These are phyloP conservation scores for Leptographium lundbergii DNA, from an alignment of 2,329 filamentous ascomycete genomes.

Conservation along the genomic window DNA sequence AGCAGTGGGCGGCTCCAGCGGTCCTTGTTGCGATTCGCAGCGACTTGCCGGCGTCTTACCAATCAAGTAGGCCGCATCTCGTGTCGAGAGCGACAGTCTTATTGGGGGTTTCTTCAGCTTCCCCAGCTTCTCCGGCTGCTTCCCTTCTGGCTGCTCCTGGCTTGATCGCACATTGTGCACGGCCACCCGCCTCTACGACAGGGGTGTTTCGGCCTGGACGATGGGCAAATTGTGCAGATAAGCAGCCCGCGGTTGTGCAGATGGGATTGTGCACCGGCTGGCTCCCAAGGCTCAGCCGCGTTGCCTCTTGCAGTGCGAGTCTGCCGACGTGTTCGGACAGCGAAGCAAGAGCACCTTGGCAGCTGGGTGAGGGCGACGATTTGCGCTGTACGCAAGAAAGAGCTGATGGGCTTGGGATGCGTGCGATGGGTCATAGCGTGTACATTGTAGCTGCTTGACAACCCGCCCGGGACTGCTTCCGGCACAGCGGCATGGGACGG, in stretches of 20 bases:
- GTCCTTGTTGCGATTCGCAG: background rate
- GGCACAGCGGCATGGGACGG: background rate
- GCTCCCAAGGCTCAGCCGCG: background rate
- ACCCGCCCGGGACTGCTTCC: background rate
- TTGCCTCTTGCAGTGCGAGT: background rate
- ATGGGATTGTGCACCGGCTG: background rate
- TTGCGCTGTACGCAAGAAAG: background rate
- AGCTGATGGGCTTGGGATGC: background rate
- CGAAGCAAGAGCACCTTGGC: background rate
- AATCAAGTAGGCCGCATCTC: background rate
- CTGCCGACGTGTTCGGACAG: background rate
- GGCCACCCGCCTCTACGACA: background rate
- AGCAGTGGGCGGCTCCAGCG: background rate
- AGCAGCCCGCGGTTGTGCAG: background rate
- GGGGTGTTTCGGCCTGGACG: background rate
- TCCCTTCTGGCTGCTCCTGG: background rate
- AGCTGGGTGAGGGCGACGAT: background rate
- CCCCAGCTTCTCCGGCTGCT: background rate
- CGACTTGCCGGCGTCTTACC: background rate
- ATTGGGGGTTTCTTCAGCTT: background rate
- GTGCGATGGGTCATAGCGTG: background rate
- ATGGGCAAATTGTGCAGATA: background rate
- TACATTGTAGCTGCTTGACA: too few relatives aligned
- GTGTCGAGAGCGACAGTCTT: background rate
- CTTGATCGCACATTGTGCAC: background rate